Percentiles rank a stretch among this genome's conserved stretches.
Conservation (phyloP, 2,329 filamentous ascomycete genomes). For the Chrysoporthe austroafricana region DNA sequence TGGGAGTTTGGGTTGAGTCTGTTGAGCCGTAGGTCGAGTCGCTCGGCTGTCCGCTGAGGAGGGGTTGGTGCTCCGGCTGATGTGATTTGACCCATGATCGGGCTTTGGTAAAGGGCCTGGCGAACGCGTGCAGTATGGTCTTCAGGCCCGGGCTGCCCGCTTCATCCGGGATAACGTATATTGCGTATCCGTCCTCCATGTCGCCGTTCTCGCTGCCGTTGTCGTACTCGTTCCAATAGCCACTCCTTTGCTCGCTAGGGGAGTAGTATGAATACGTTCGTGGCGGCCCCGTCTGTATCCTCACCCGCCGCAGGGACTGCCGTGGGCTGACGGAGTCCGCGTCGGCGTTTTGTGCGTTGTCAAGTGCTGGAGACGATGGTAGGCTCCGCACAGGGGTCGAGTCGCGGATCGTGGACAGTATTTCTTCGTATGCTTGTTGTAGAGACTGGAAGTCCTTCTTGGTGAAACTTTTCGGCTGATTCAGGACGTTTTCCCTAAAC, state of each 20-base stretch:
- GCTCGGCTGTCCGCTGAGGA: constrained; percentile 32
- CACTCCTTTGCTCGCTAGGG: constrained; percentile 36
- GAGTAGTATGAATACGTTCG: constrained; percentile 20
- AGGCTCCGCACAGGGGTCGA: constrained; percentile 47
- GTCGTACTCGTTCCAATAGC: constrained; percentile 89
- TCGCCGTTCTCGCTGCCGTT: constrained; percentile 71
- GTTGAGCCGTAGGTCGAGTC: constrained; percentile 32
- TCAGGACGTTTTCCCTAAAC: constrained; percentile 69
- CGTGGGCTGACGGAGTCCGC: constrained; percentile 25
- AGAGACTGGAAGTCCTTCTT: constrained; percentile 62
- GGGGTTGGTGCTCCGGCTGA: constrained; percentile 32
- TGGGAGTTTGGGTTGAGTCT: constrained; percentile 29
- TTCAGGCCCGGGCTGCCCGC: constrained; percentile 64
- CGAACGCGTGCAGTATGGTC: constrained; percentile 58
- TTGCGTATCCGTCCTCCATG: constrained; percentile 66
- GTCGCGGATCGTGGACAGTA: constrained; percentile 51
- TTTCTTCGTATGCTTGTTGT: constrained; percentile 47
- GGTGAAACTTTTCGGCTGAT: constrained; percentile 72
- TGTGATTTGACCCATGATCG: constrained; percentile 52
- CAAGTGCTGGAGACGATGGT: constrained; percentile 44
- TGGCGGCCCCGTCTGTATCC: constrained; percentile 31
- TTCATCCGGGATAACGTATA: constrained; percentile 75
- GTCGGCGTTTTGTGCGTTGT: constrained; percentile 33
- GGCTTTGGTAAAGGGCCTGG: constrained; percentile 54
- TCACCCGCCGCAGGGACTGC: constrained; percentile 25